Conservation (phyloP, 2,329 filamentous ascomycete genomes). For the Meredithiella fracta region DNA sequence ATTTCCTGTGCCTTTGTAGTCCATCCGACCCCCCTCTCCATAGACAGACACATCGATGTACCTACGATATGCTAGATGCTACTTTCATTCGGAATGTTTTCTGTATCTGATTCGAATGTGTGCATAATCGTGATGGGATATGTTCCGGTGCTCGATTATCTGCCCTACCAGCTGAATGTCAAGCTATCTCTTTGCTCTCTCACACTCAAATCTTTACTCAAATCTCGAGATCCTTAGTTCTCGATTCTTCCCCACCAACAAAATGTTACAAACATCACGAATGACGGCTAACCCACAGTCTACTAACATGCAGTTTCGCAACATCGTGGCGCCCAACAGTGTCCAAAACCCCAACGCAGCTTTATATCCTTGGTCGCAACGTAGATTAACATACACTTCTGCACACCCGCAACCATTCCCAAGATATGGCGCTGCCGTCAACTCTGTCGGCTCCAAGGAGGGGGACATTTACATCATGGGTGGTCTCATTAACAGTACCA, state of each 20-base stretch:
- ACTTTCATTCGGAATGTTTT: background rate
- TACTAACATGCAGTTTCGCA: slow-evolving; percentile 32
- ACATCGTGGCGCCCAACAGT: slow-evolving; percentile 25
- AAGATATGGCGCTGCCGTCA: slow-evolving; percentile 91
- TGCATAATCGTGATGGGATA: no score
- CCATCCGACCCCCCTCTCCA: background rate
- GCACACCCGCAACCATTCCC: slow-evolving; percentile 78
- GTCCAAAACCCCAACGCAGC: slow-evolving; percentile 50
- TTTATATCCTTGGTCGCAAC: slow-evolving; percentile 91
- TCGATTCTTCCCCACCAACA: background rate
- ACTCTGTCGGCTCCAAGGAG: slow-evolving; percentile 82
- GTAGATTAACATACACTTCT: slow-evolving; percentile 70
- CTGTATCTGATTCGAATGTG: no score
- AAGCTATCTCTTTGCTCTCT: background rate
- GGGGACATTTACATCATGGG: slow-evolving; percentile 97
- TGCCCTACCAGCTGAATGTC: background rate
- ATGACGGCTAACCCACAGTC: background rate
- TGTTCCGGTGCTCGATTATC: background rate
- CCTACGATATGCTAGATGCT: no score
- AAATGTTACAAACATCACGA: background rate
- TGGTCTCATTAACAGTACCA: slow-evolving; percentile 83
- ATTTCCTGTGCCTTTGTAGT: background rate
- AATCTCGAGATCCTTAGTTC: no score
- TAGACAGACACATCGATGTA: background rate
- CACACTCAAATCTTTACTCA: no score